These are phyloP conservation scores for Fusarium sarcochroum DNA, from an alignment of 2,329 filamentous ascomycete species.

Conservation along the genomic window DNA sequence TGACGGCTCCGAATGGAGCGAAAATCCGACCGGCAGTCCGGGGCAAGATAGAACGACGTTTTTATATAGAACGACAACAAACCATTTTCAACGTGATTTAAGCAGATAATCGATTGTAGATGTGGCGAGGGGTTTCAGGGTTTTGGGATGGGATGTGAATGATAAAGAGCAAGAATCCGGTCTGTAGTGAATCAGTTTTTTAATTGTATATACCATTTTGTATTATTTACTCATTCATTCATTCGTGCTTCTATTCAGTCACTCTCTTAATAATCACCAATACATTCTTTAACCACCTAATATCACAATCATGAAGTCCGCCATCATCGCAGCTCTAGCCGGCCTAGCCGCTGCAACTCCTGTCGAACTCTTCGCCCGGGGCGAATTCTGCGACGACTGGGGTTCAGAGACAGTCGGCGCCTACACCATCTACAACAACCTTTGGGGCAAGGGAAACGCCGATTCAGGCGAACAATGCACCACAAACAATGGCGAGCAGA, in stretches of 20 bases:
- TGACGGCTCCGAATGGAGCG: slow-evolving; percentile 19
- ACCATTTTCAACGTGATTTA: slow-evolving; percentile 15
- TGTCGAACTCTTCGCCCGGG: not conserved
- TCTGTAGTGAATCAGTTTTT: not conserved
- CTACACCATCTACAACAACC: slow-evolving; percentile 57
- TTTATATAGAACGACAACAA: slow-evolving; percentile 3
- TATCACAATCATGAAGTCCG: slow-evolving; percentile 8
- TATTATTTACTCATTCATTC: not conserved
- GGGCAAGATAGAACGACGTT: not conserved
- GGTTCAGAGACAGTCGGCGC: slow-evolving; percentile 34
- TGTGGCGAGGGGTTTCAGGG: not conserved
- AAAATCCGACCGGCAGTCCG: slow-evolving; percentile 1
- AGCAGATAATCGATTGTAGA: slow-evolving; percentile 1
- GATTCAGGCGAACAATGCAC: slow-evolving; percentile 58
- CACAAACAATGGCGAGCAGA: slow-evolving; percentile 52
- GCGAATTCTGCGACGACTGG: slow-evolving; percentile 45
- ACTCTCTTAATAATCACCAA: not conserved
- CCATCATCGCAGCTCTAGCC: slow-evolving; percentile 24
- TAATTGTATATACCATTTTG: not conserved
- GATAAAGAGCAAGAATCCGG: not conserved
- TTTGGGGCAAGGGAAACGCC: slow-evolving; percentile 55
- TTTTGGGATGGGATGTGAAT: not conserved
- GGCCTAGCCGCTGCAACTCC: slow-evolving; percentile 25
- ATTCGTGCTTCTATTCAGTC: not conserved
- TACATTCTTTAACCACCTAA: not conserved